Evolutionary conservation across 306 rosid species (phyloP).

Genomic region (Castanopsis chinensis): DNA sequence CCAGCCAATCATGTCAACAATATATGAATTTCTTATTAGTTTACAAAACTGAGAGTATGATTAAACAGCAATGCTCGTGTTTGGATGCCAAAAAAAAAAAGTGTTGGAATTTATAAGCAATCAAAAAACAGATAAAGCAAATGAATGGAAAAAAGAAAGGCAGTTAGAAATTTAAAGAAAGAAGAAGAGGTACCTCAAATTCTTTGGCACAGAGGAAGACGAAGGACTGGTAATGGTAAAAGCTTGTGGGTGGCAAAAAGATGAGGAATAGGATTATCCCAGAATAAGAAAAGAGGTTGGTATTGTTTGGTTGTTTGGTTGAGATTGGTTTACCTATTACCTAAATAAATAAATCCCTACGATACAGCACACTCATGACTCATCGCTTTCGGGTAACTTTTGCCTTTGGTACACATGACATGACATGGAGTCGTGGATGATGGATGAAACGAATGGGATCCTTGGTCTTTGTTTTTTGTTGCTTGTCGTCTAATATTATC

Average conservation of each 20-base stretch:
- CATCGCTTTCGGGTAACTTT: no score
- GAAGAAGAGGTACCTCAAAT: slow-evolving; percentile 12
- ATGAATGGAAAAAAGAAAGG: background rate
- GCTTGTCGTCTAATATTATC: no score
- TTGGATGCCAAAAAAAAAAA: slow-evolving; percentile 24
- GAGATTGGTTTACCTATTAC: background rate
- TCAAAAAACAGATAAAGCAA: background rate
- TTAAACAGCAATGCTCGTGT: slow-evolving; percentile 1
- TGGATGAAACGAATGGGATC: no score
- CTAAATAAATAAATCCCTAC: background rate
- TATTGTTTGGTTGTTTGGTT: slow-evolving; percentile 20
- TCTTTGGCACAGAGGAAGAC: background rate
- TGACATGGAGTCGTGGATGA: no score
- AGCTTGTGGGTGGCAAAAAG: background rate
- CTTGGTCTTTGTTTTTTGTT: no score
- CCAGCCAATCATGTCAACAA: no score
- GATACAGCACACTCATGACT: background rate
- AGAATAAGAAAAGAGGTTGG: background rate
- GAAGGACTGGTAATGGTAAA: background rate
- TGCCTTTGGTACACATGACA: no score
- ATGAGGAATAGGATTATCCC: slow-evolving; percentile 18
- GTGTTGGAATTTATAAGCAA: background rate
- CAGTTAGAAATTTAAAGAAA: background rate
- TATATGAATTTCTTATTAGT: no score
- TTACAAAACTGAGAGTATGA: no score